Evolutionary conservation across 2,329 filamentous ascomycete genomes (phyloP).

Genomic region (Colletotrichum spaethianum): DNA sequence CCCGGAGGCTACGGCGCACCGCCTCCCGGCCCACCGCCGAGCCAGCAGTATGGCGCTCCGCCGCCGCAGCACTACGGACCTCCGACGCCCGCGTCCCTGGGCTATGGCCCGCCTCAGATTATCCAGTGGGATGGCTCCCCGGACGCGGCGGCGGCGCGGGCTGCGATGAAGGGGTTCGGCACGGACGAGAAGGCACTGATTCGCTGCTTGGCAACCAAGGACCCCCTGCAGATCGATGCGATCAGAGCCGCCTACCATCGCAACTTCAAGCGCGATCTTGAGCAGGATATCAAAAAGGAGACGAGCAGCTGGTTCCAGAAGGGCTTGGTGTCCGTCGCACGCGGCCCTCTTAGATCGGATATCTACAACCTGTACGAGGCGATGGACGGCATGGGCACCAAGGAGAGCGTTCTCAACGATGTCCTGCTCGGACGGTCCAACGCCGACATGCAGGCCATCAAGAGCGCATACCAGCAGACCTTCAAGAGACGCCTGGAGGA

Average conservation of each 20-base stretch:
- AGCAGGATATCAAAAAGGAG: conserved; percentile 84
- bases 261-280: conserved; percentile 76
- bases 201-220: conserved; percentile 76
- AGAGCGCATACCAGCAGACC: conserved; percentile 78
- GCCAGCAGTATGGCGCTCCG: conserved; percentile 55
- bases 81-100: conserved; percentile 74
- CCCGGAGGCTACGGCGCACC: conserved; percentile 47
- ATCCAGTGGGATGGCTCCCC: conserved; percentile 77
- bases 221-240: conserved; percentile 82
- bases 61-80: conserved; percentile 53
- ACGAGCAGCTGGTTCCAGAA: conserved; percentile 81
- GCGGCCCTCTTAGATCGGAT: conserved; percentile 86
- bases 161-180: conserved; percentile 94
- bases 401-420: conserved; percentile 89
- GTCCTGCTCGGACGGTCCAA: conserved; percentile 87
- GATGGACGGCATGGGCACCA: conserved; percentile 86
- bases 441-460: conserved; percentile 90
- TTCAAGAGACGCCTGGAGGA: conserved; percentile 78
- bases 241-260: conserved; percentile 78
- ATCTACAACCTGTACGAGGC: conserved; percentile 78
- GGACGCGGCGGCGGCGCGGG: conserved; percentile 80
- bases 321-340: conserved; percentile 81
- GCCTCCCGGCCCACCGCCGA: conserved; percentile 38
- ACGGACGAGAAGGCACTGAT: conserved; percentile 88
- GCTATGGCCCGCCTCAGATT: conserved; percentile 80